A percentile compares a stretch with the other conserved stretches of the same genome.
These are phyloP conservation scores for Ogataea pignaliae DNA, from an alignment of 805 yeast species.

Conservation along the genomic window DNA sequence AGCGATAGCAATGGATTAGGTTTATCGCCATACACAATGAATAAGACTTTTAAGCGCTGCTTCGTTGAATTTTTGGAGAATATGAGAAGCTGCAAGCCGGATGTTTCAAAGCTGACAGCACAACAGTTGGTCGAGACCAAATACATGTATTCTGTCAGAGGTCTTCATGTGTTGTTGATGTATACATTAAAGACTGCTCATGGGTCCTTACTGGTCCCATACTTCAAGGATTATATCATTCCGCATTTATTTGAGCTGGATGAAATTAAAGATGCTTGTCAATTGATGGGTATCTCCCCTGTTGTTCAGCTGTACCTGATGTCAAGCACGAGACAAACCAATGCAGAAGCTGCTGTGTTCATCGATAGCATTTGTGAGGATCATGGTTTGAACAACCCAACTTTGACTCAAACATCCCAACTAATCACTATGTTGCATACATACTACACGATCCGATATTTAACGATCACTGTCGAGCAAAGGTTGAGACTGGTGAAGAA, in stretches of 20 bases:
- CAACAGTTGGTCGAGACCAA: conserved; percentile 56
- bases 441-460: conserved; percentile 63
- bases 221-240: conserved; percentile 47
- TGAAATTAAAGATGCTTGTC: conserved; percentile 75
- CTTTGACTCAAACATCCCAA: conserved; percentile 60
- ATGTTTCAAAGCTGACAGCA: conserved; percentile 34
- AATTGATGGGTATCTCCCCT: conserved; percentile 58
- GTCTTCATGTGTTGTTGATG: conserved; percentile 57
- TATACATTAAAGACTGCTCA: conserved; percentile 51
- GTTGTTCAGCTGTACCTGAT: conserved; percentile 40
- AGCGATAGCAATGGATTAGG: conserved; percentile 33
- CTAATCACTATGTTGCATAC: conserved; percentile 68
- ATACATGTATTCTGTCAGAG: conserved; percentile 61
- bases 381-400: conserved; percentile 31
- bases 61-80: conserved; percentile 41
- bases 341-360: conserved; percentile 37
- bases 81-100: conserved; percentile 34
- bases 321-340: conserved; percentile 43
- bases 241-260: conserved; percentile 67
- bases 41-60: conserved; percentile 29
- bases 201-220: conserved; percentile 49
- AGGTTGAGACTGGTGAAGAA: conserved; percentile 46
- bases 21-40: conserved; percentile 25
- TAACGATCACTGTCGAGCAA: conserved; percentile 46
- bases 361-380: conserved; percentile 40